Evolutionary conservation across 768 basidiomycete genomes (phyloP).

Genomic region (Tricholoma bakamatsutake): DNA sequence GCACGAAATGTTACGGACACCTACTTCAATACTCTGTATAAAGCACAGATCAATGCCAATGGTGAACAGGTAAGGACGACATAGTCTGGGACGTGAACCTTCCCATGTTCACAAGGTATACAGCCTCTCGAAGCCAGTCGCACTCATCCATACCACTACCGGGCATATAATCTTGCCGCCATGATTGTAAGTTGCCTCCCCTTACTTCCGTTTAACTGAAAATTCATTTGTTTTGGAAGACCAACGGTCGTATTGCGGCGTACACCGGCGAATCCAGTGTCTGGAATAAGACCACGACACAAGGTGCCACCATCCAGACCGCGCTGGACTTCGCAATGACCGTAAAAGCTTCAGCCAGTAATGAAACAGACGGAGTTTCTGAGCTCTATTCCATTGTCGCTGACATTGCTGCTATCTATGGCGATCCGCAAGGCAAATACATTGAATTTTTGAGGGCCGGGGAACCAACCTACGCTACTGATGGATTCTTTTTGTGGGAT

Average conservation of each 20-base stretch:
- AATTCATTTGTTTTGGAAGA: slow-evolving; percentile 25
- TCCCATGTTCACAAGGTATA: background rate
- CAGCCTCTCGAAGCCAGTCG: slow-evolving; percentile 57
- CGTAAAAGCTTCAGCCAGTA: slow-evolving; percentile 24
- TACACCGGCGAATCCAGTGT: slow-evolving; percentile 38
- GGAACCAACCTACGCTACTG: slow-evolving; percentile 32
- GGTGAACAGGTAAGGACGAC: slow-evolving; percentile 47
- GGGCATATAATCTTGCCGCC: slow-evolving; percentile 61
- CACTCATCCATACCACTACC: slow-evolving; percentile 62
- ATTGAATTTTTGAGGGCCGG: slow-evolving; percentile 36
- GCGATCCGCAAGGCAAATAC: slow-evolving; percentile 58
- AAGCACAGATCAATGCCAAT: slow-evolving; percentile 44
- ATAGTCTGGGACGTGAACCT: background rate
- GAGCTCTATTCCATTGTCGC: slow-evolving; percentile 57
- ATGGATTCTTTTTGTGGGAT: slow-evolving; percentile 50
- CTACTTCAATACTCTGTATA: slow-evolving; percentile 47
- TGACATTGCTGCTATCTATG: slow-evolving; percentile 50
- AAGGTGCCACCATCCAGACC: slow-evolving; percentile 50
- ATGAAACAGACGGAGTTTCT: slow-evolving; percentile 31
- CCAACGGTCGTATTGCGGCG: slow-evolving; percentile 48
- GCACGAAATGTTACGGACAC: slow-evolving; percentile 39
- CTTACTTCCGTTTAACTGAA: background rate
- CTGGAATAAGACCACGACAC: slow-evolving; percentile 45
- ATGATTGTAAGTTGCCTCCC: slow-evolving; percentile 46
- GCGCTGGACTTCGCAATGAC: slow-evolving; percentile 57